phyloP scores from a whole-genome alignment of 805 yeast genomes.

The Ogataea trehaloabstinens region DNA sequence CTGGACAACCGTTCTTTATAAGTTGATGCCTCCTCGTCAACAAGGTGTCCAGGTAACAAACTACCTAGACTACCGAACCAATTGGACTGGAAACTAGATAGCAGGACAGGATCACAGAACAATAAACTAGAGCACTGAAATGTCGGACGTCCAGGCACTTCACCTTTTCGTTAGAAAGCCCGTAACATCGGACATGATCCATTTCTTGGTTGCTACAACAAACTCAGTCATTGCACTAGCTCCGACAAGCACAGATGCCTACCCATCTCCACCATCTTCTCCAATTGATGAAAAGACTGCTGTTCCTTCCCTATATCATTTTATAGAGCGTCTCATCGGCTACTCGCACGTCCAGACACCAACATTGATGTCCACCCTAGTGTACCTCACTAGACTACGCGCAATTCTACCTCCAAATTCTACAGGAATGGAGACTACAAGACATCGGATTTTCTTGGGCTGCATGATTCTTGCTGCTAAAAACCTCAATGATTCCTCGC shows the following conservation, averaged over 20 bases:
- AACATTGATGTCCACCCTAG: constrained; percentile 88
- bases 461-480: constrained; percentile 90
- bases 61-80: too few species aligned
- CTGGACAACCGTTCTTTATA: too few species aligned
- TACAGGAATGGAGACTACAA: constrained; percentile 86
- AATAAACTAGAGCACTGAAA: too few species aligned
- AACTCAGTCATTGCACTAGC: constrained; percentile 50
- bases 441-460: constrained; percentile 90
- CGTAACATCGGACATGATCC: constrained; percentile 56
- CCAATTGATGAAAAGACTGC: constrained; percentile 28
- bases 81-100: too few species aligned
- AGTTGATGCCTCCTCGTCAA: too few species aligned
- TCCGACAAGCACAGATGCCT: constrained; percentile 4
- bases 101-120: too few species aligned
- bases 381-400: constrained; percentile 76
- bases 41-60: too few species aligned
- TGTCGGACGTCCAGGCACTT: constrained; percentile 50
- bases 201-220: constrained; percentile 57
- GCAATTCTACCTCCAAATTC: constrained; percentile 81
- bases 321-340: constrained; percentile 69
- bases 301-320: constrained; percentile 50
- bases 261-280: constrained; percentile 41
- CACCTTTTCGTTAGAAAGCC: constrained; percentile 53
- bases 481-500: constrained; percentile 88
- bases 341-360: constrained; percentile 93